Evolutionary conservation across 306 rosid genomes (phyloP).

Genomic region (Prunus mongolica): DNA sequence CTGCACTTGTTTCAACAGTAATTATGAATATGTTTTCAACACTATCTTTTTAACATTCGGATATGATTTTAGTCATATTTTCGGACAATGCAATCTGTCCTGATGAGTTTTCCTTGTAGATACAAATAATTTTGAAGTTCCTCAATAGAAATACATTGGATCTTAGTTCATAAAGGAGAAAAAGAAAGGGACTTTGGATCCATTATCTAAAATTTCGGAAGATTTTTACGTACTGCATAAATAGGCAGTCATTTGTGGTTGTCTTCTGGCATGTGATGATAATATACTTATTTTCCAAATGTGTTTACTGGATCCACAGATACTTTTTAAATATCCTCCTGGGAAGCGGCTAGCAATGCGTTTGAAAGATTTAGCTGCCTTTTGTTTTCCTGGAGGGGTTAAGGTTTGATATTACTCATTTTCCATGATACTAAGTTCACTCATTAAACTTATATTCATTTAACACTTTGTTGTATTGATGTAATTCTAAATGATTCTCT

Average conservation of each 20-base stretch:
- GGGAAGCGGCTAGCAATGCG: constrained; percentile 63
- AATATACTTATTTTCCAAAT: constrained; percentile 16
- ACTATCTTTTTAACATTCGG: neutral
- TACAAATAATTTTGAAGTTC: neutral
- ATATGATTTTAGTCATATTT: neutral
- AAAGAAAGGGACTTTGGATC: neutral
- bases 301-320: constrained; percentile 35
- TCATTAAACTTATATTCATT: neutral
- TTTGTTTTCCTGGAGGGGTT: constrained; percentile 87
- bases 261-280: neutral
- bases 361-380: constrained; percentile 68
- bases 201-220: neutral
- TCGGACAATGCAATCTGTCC: neutral
- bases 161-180: neutral
- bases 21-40: neutral
- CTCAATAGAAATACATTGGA: too few species aligned
- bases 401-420: constrained; percentile 55
- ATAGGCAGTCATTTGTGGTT: neutral
- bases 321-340: constrained; percentile 89
- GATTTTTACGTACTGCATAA: neutral
- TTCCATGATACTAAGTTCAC: constrained; percentile 7
- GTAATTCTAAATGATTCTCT: constrained; percentile 6
- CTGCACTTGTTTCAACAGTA: constrained; percentile 2
- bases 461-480: neutral
- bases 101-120: neutral